Base-by-base conservation (phyloP, 495 filamentous ascomycete species). In the Penicillium waksmanii region DNA sequence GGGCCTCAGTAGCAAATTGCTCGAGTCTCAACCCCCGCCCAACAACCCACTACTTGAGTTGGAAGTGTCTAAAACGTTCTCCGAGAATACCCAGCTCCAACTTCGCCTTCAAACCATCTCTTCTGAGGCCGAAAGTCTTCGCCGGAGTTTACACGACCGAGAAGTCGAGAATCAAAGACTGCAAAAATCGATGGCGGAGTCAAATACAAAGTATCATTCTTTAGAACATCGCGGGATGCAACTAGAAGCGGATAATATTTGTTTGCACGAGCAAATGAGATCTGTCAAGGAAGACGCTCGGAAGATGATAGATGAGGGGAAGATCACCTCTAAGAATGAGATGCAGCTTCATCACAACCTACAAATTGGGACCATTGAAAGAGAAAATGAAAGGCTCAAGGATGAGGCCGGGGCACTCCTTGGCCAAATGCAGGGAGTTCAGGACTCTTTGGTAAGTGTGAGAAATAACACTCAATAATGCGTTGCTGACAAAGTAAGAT, bases 41-140 rank as follows among this genome's bases (percentile, higher is more conserved):
- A 54, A 53, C 3, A 60, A 66, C 15, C 57, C 58, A 3, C 34
- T 43, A 5, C 34, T 66, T 0, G 61, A 66, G 10, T 19, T 19
- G 36, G 62, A 66, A 47, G 1, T 64, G 10, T 53, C 56, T 15
- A 51, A 51, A 2, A 63, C 66, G 18, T 57, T 66, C 4, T 43
- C 53, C 1, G 68, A 75, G 48, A 72, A 70, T 23, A 31, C 66
- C 2, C 53, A 63, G 43, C 51, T 79, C 10, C 64, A 76, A 47
- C 43, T 61, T 27, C 61, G 54, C 27, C 46, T 74, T 21, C 61
- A 77, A 21, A 44, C 61, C 13, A 4, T 61, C 5, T 60, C 62
- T 2, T 49, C 31, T 13, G 61, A 67, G 12, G 10, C 69, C 11
- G 61, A 61, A 4, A 27, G 25, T 27, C 53, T 67, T 0, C 59